Base-by-base conservation (phyloP, 345 rosid genomes). In the Pistacia atlantica region DNA sequence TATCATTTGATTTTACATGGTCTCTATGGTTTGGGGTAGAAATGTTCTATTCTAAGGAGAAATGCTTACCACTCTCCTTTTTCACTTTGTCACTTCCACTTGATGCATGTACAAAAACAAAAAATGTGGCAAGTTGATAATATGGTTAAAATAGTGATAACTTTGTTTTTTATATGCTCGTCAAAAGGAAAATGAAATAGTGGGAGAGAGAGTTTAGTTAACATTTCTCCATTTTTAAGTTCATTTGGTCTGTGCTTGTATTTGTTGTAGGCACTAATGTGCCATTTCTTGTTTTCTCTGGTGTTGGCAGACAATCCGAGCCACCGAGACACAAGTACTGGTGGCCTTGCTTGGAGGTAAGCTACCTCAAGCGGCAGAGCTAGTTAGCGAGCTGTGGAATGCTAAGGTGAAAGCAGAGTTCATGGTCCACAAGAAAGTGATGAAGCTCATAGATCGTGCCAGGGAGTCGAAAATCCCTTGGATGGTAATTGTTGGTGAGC, bases 241-340 rank as follows among this genome's bases (percentile, higher is more conserved):
- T 22, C 12, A 1, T 67, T 48, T 25, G 71, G 38, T 8, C 35
- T 11, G 16, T 48, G 10, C 20, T n/a, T 18, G 62, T 4, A 3
- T 45, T 13, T n/a, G 62, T 11, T n/a, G 33, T 45, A 12, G 56
- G 56, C 22, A 63, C 71, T 62, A 2, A 66, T 67, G 48, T 66
- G 3, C 11, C 66, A 25, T 52, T 48, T 28, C 46, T 73, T 77
- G 11, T 77, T 65, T 13, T 55, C 11, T 12, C 61, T n/a, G 22
- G 3, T 25, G 35, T 78, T 78, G 71, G 67, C 86, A 95, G 94
- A 80, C 77, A 55, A 80, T 82, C 17, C 80, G 93, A 68, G 84
- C 95, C 28, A 86, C 91, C 3, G 97, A 90, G 86, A 95, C 96
- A 2, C 91, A 95, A 62, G 93, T 92, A 4, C 85, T 90, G 78